Evolutionary conservation across 2,329 filamentous ascomycete species (phyloP), one percentile per base, ranked within the genome.

Genomic region (Dothideomycetidae sp.): DNA sequence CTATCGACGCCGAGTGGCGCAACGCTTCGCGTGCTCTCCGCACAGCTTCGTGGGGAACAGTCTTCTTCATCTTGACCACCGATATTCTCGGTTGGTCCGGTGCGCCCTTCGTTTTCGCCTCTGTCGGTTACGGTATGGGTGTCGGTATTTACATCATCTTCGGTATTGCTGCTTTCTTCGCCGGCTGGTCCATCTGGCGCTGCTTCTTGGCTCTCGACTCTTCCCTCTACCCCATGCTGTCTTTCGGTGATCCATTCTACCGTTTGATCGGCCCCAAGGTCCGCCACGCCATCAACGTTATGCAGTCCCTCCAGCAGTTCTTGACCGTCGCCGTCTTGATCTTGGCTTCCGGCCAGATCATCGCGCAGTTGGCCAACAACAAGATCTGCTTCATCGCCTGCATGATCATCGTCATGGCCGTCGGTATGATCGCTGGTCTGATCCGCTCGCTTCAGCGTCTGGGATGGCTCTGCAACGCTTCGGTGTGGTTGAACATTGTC

Each of bases 401-500:
- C 1, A 55, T 71, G 28, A 55, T 73, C 31, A 65, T 71, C 36
- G 61, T 73, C 29, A 59, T 55, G 34, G 46, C 64, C 9, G 58
- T 57, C 5, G 70, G 71, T 11, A 68, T 72, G 40, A 17, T 71
- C 7, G 44, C 73, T 3, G 67, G 67, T 3, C 70, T 73, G 45
- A 66, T 75, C 31, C 61, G 71, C 5, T 73, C 68, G 0, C 56
- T 75, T 21, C 62, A 69, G 46, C 54, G 58, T 7, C 68, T 70
- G 36, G 65, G 67, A 3, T 73, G 66, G 63, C 50, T 75, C 1
- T 68, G 70, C 10, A 73, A 71, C 43, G 46, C 65, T 11, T 63
- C 68, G 1, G 63, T 75, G 7, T 75, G 67, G 64, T 47, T 73
- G 35, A 74, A 72, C 42, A 44, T 74, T 14, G 47, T 68, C 23